Evolutionary conservation across 2,329 filamentous ascomycete species (phyloP), one percentile per base, ranked within the genome.

Genomic region (Westerdykella ornata): DNA sequence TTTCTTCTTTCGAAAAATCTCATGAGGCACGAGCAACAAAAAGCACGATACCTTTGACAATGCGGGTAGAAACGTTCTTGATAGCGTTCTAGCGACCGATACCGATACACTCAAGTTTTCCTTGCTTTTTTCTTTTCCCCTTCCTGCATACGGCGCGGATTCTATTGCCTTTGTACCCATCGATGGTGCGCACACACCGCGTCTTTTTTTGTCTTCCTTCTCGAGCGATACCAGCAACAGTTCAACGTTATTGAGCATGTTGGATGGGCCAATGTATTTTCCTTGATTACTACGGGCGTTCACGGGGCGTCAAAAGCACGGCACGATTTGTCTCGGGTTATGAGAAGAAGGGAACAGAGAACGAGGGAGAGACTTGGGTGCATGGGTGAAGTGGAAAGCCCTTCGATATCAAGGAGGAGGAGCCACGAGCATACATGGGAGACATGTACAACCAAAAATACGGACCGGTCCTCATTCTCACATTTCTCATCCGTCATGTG

Each of bases 61-160:
- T 26, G 22, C 22, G 22, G 22, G 22, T 17, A 33, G 30, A 33
- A 15, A 33, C 30, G n/a, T 17, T 33, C 30, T n/a, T 15, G 30
- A 15, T 33, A 33, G 5, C 30, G 30, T 33, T 33, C 16, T 17
- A 17, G 30, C 30, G 30, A 17, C 22, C 30, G 16, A 33, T 33
- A 17, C 22, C 30, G 16, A 33, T 33, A 3, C 30, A 14, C 30
- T 15, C 11, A 17, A 7, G 8, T 26, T 26, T 9, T 33, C 16
- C 30, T 14, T 33, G 30, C 30, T 32, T 38, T 37, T n/a, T 35
- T 28, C 16, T 17, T 16, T 32, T 32, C 13, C 15, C 17, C 44
- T 52, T 54, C 44, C 50, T 59, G 60, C 60, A 60, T 63, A 56
- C 59, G 52, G 48, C 60, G 56, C 60, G 59, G 51, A 56, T 52